phyloP scores from a whole-genome alignment of 2,329 filamentous ascomycete genomes.

The Zasmidium citrigriseum region DNA sequence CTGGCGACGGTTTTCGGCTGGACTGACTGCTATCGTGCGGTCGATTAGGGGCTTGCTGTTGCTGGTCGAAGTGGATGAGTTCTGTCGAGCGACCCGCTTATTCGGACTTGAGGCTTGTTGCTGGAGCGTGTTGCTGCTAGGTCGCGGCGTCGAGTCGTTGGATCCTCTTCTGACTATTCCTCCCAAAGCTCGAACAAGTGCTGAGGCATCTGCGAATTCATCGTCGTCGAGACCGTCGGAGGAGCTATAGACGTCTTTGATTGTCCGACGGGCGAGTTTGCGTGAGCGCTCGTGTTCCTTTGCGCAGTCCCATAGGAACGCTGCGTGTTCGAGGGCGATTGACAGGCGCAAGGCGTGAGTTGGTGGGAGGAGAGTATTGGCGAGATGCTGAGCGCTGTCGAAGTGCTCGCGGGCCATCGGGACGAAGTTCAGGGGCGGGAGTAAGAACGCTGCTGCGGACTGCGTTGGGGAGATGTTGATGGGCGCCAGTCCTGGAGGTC shows the following conservation, averaged over 20 bases:
- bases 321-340: constrained; percentile 87
- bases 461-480: constrained; percentile 35
- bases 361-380: constrained; percentile 75
- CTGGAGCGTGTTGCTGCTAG: constrained; percentile 10
- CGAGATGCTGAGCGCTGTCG: constrained; percentile 70
- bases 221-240: constrained; percentile 93
- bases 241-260: constrained; percentile 87
- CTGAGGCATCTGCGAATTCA: constrained; percentile 89
- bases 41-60: constrained; percentile 24
- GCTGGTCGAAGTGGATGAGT: constrained; percentile 4
- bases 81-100: constrained; percentile 4
- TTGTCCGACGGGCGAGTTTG: constrained; percentile 75
- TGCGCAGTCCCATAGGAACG: constrained; percentile 90
- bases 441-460: constrained; percentile 67
- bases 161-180: constrained; percentile 83
- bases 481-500: constrained; percentile 43
- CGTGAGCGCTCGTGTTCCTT: constrained; percentile 78
- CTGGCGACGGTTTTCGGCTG: constrained; percentile 13
- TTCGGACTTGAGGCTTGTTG: constrained; percentile 12
- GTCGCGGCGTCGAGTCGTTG: constrained; percentile 29
- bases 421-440: constrained; percentile 79
- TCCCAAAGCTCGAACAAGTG: constrained; percentile 80
- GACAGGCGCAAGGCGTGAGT: constrained; percentile 88
- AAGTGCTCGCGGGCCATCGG: constrained; percentile 82
- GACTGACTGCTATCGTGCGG: constrained; percentile 35